Percentiles rank a stretch among this genome's conserved stretches.
These are phyloP conservation scores for Syncephalis fuscata DNA, from an alignment of 371 early-diverging fungal species.

Conservation along the genomic window DNA sequence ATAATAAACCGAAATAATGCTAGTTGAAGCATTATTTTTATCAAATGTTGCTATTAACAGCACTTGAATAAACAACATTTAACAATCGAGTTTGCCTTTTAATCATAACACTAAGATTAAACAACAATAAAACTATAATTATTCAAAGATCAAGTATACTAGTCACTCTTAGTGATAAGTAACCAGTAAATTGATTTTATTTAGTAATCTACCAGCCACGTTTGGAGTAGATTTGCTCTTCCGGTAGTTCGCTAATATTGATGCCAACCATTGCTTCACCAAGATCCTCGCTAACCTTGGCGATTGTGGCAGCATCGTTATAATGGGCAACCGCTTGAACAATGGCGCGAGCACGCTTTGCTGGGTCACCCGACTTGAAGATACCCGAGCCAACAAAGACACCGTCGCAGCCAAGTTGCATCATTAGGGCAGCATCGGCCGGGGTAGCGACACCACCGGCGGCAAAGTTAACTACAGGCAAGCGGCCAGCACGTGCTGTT, in stretches of 20 bases:
- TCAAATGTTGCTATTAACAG: too few species aligned
- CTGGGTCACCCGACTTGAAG: constrained; percentile 90
- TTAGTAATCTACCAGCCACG: constrained; percentile 56
- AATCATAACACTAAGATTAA: too few species aligned
- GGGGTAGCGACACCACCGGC: constrained; percentile 96
- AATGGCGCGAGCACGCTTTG: constrained; percentile 90
- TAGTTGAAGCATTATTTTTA: too few species aligned
- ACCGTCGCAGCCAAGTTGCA: constrained; percentile 96
- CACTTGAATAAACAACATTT: too few species aligned
- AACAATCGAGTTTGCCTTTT: too few species aligned
- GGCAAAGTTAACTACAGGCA: constrained; percentile 96
- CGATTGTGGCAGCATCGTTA: constrained; percentile 74
- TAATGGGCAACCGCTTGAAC: constrained; percentile 94
- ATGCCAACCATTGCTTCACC: constrained; percentile 97
- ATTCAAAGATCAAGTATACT: too few species aligned
- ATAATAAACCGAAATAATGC: too few species aligned
- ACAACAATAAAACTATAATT: too few species aligned
- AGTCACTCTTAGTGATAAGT: too few species aligned
- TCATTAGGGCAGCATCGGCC: constrained; percentile 93
- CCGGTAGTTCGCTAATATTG: constrained; percentile 52
- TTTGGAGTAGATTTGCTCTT: constrained; percentile 48
- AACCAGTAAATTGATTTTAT: too few species aligned
- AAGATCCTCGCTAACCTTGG: constrained; percentile 78
- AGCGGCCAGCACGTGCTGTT: constrained; percentile 71
- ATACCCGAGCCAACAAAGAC: constrained; percentile 82